phyloP scores from a whole-genome alignment of 371 early-diverging fungal species.

The Coelomomyces lativittatus region DNA sequence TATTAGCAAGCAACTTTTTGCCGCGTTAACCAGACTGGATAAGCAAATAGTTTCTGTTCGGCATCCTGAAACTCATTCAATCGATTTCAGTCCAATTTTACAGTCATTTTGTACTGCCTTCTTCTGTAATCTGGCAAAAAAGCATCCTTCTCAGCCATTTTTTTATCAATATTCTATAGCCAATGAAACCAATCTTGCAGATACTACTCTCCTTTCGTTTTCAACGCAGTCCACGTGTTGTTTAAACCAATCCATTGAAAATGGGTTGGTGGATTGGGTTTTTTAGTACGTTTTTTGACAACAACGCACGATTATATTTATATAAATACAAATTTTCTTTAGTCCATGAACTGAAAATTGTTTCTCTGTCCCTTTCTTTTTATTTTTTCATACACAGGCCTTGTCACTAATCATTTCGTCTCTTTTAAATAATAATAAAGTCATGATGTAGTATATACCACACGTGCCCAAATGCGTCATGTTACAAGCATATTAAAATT shows the following conservation, averaged over 20 bases:
- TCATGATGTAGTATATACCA: conserved; percentile 45
- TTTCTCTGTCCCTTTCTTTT: background rate
- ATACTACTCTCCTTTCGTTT: conserved; percentile 30
- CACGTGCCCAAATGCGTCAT: conserved; percentile 44
- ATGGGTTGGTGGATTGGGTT: conserved; percentile 49
- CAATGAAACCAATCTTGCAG: background rate
- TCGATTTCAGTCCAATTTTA: conserved; percentile 37
- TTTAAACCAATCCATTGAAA: conserved; percentile 20
- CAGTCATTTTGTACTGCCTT: conserved; percentile 52
- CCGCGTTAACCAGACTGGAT: background rate
- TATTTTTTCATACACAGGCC: background rate
- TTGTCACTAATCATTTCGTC: background rate
- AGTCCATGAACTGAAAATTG: no score
- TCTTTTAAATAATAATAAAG: no score
- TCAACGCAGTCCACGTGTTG: conserved; percentile 46
- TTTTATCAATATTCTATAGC: conserved; percentile 48
- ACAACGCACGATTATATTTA: no score
- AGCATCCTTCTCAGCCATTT: conserved; percentile 35
- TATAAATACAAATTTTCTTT: no score
- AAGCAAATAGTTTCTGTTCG: background rate
- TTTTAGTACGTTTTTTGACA: conserved; percentile 38
- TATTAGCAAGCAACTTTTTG: background rate
- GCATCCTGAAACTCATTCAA: background rate
- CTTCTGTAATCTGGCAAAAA: conserved; percentile 55
- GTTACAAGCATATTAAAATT: conserved; percentile 21